A percentile compares a stretch with the other conserved stretches of the same genome.
phyloP scores from a whole-genome alignment of 2,329 filamentous ascomycete species.

The Arthrobotrys pseudoclavata region DNA sequence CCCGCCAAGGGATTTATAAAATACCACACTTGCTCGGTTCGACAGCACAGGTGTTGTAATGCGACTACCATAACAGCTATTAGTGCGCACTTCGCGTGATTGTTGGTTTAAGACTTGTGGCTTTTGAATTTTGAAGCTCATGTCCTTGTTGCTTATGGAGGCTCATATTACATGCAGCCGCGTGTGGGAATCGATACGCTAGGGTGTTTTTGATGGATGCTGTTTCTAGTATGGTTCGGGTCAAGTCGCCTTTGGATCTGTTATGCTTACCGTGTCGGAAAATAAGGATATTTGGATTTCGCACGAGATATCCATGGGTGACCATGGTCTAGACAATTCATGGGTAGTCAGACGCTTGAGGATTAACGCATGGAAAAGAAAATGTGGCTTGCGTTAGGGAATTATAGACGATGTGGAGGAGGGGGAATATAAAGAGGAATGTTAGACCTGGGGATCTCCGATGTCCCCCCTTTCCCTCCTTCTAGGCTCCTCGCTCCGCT shows the following conservation, averaged over 20 bases:
- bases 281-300: neutral
- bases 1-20: slow-evolving; percentile 6
- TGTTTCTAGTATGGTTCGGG: neutral
- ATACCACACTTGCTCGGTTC: slow-evolving; percentile 14
- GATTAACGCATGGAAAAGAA: neutral
- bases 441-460: neutral
- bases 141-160: too few species aligned
- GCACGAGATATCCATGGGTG: too few species aligned
- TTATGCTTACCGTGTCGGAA: slow-evolving; percentile 5
- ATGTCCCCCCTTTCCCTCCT: neutral
- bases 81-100: neutral
- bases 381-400: slow-evolving; percentile 14
- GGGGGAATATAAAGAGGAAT: neutral
- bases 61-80: slow-evolving; percentile 3
- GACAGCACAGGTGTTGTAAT: slow-evolving; percentile 6
- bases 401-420: neutral
- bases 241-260: slow-evolving; percentile 13
- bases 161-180: too few species aligned
- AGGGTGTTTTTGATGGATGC: neutral
- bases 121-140: neutral
- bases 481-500: neutral
- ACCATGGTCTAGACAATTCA: too few species aligned
- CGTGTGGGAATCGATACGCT: neutral
- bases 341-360: too few species aligned
- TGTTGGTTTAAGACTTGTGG: neutral